phyloP scores from a whole-genome alignment of 305 asterid species.

The Fraxinus angustifolia region DNA sequence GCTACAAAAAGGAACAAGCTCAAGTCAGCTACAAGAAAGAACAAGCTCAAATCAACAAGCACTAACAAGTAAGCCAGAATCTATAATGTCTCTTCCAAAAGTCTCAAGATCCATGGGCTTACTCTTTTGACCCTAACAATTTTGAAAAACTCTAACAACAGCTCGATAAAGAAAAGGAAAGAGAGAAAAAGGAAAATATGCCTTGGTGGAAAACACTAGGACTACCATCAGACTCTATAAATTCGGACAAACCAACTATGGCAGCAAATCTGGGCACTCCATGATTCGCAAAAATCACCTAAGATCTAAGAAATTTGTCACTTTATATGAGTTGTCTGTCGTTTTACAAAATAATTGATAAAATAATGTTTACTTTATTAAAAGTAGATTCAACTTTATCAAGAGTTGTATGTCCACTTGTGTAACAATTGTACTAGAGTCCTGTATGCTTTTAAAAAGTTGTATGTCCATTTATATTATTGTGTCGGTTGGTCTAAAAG shows the following conservation, averaged over 20 bases:
- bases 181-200: too few relatives aligned
- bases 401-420: not conserved
- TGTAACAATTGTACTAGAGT: not conserved
- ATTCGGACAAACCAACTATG: not conserved
- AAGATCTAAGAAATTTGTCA: not conserved
- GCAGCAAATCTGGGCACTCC: too few relatives aligned
- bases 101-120: not conserved
- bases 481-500: too few relatives aligned
- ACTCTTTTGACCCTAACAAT: not conserved
- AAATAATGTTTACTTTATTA: not conserved
- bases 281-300: too few relatives aligned
- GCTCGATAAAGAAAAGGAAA: too few relatives aligned
- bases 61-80: not conserved
- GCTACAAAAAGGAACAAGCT: too few relatives aligned
- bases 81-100: too few relatives aligned
- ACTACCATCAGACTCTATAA: too few relatives aligned
- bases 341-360: not conserved
- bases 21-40: too few relatives aligned
- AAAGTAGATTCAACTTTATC: not conserved
- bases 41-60: not conserved
- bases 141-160: not conserved
- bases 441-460: not conserved
- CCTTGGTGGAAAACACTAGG: too few relatives aligned
- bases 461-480: not conserved
- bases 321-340: too few relatives aligned